Base-by-base conservation (phyloP, 2,329 filamentous ascomycete genomes). In the Fusarium temperatum region DNA sequence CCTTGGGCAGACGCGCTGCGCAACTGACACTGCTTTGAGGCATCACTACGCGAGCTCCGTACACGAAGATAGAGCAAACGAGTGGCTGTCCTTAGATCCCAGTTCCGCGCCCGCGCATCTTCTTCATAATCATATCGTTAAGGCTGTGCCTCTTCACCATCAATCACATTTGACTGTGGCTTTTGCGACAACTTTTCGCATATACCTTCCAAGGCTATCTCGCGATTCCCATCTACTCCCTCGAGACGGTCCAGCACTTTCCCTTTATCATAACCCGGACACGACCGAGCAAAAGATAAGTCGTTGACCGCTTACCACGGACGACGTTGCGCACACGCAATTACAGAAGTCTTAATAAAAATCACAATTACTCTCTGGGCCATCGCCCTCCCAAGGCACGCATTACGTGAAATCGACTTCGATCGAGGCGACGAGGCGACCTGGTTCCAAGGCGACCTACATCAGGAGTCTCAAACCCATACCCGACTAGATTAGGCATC, bases 401-500 rank as follows among this genome's bases (percentile, higher is more conserved):
- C 42, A 39, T 42, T 62, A 14, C 63, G 60, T 68, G 53, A 61
- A 42, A 32, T 44, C 66, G 53, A 36, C 35, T 59, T 35, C 47
- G 26, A 39, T 18, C 24, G 26, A 71, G 64, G 60, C 58, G 66
- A 65, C 66, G 28, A 73, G 66, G 62, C 62, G 45, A 48, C 58
- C 42, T 50, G 30, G 36, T 48, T 28, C 47, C 32, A 69, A 74
- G 63, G 59, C 55, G 47, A 45, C 53, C 57, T 32, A 61, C 41
- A 63, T 32, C 65, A 26, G 54, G 56, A 76, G 50, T 68, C 66
- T 66, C 61, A 56, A 68, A 56, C 63, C 55, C 61, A 54, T 48
- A 66, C 71, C 68, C 69, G 39, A 58, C 50, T 47, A 66, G 56
- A 75, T 67, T 58, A 73, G 69, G 73, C 73, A 75, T 66, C 64